Base-by-base conservation (phyloP, 2,329 filamentous ascomycete species). In the Trichoderma sp. region DNA sequence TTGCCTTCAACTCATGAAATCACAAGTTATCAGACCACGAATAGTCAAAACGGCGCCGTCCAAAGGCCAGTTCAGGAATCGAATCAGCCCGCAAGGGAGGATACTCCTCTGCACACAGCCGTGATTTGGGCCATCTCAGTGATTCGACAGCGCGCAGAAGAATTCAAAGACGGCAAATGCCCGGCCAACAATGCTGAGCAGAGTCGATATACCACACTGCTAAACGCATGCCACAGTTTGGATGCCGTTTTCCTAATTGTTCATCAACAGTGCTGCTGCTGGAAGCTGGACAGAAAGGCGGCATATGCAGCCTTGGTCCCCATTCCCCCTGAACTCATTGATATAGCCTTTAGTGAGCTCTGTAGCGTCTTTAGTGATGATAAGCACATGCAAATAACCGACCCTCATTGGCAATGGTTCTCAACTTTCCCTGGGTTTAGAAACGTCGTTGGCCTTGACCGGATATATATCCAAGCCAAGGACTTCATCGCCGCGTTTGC, bases 221-320 rank as follows among this genome's bases (percentile, higher is more conserved):
- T 74, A 30, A 82, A 88, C 28, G 91, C 92, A 1, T 91, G 89
- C 74, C 57, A 73, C 2, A 75, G 77, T 0, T 79, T 84, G 5
- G 92, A 95, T 77, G 73, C 82, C 61, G 88, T 92, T 76, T 94
- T 91, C 77, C 75, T 94, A 64, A 83, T 86, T 6, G 77, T 92
- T 13, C 91, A 93, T 76, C 91, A 93, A 76, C 72, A 91, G 2
- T 90, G 88, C 78, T 92, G 90, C 76, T 76, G 86, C 23, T 88
- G 87, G 85, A 85, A 84, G 4, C 71, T 80, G 3, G 77, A 82
- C 20, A 75, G 65, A 13, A 73, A 84, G 3, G 76, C 85, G 13
- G 79, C 80, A 1, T 77, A 82, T 59, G 74, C 34, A 6, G n/a
- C 74, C 6, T 74, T 81, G 20, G 9, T 23, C 15, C 36, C 63